phyloP scores from a whole-genome alignment of 305 asterid species.

The Monarda citriodora region DNA sequence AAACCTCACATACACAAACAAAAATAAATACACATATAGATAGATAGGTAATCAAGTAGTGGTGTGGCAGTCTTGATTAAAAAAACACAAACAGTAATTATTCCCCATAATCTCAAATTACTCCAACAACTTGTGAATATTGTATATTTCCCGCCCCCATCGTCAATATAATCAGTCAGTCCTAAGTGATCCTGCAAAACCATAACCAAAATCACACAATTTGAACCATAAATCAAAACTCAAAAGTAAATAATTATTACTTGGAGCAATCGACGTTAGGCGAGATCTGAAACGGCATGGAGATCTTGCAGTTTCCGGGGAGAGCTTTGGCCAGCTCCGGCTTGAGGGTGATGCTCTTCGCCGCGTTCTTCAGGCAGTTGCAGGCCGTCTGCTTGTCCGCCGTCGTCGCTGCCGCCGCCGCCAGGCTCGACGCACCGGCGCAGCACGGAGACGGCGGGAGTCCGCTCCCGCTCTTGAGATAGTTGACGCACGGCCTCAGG shows the following conservation, averaged over 20 bases:
- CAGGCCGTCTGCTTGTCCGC: conserved; percentile 64
- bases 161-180: too few relatives aligned
- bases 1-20: not conserved
- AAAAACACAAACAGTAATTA: not conserved
- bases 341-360: conserved; percentile 34
- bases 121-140: too few relatives aligned
- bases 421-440: conserved; percentile 43
- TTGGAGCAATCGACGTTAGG: conserved; percentile 64
- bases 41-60: not conserved
- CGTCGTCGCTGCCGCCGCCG: conserved; percentile 33
- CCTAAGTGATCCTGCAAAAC: conserved; percentile 26
- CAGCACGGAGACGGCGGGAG: conserved; percentile 53
- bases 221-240: not conserved
- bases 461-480: conserved; percentile 57
- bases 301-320: conserved; percentile 57
- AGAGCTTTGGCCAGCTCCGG: conserved; percentile 52
- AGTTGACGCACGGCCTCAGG: conserved; percentile 51
- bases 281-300: conserved; percentile 45
- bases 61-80: not conserved
- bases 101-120: not conserved
- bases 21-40: not conserved
- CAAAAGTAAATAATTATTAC: conserved; percentile 17
- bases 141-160: not conserved
- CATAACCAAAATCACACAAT: not conserved
- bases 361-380: conserved; percentile 56